Conservation (phyloP, 768 basidiomycete genomes). For the Russula emetica region DNA sequence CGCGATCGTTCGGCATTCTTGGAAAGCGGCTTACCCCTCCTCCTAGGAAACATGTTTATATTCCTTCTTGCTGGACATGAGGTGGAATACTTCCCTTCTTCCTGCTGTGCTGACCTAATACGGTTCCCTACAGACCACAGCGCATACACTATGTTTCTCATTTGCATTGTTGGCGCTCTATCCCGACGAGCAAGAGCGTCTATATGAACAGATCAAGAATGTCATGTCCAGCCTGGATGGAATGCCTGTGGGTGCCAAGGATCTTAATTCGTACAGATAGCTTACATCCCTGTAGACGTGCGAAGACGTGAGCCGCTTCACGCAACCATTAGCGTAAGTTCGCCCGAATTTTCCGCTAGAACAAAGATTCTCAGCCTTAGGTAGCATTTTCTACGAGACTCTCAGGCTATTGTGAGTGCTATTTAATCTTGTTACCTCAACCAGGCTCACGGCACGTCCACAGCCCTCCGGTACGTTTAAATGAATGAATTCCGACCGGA, state of each 20-base stretch:
- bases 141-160: conserved; percentile 38
- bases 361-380: not conserved
- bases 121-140: conserved; percentile 34
- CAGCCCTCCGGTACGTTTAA: conserved; percentile 19
- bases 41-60: conserved; percentile 33
- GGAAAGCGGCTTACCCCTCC: not conserved
- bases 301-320: conserved; percentile 28
- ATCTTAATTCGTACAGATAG: not conserved
- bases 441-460: not conserved
- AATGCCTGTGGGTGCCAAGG: conserved; percentile 7
- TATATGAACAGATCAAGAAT: conserved; percentile 37
- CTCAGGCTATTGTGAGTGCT: conserved; percentile 39
- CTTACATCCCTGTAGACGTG: conserved; percentile 23
- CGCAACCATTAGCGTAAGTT: conserved; percentile 26
- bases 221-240: conserved; percentile 34
- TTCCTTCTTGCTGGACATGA: conserved; percentile 39
- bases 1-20: not conserved
- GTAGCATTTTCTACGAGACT: conserved; percentile 49
- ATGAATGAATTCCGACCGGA: not conserved
- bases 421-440: not conserved
- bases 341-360: not conserved
- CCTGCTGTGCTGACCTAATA: not conserved
- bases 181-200: conserved; percentile 41
- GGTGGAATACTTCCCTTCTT: conserved; percentile 16
- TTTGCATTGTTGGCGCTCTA: conserved; percentile 43